A percentile compares a stretch with the other conserved stretches of the same genome.
phyloP scores from a whole-genome alignment of 1,284 basidiomycete species.

The Taiwanofungus camphoratus region DNA sequence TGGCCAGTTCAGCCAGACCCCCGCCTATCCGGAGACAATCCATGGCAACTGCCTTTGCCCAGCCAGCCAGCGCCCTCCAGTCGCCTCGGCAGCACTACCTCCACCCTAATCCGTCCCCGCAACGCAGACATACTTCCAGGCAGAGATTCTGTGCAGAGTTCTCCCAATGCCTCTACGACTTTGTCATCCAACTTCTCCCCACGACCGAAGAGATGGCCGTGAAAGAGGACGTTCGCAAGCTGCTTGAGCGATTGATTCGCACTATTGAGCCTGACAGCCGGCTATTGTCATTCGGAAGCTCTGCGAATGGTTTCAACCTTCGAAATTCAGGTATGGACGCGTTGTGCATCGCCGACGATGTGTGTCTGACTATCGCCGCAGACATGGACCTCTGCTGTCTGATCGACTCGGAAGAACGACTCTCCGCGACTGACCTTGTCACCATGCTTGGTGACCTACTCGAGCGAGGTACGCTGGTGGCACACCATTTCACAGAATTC shows the following conservation, averaged over 20 bases:
- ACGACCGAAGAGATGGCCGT: conserved; percentile 85
- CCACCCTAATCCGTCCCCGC: conserved; percentile 22
- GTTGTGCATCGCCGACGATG: conserved; percentile 3
- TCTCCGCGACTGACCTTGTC: conserved; percentile 84
- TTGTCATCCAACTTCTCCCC: conserved; percentile 86
- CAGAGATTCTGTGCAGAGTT: conserved; percentile 64
- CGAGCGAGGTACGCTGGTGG: conserved; percentile 67
- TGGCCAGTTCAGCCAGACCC: neutral
- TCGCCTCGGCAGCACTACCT: conserved; percentile 19
- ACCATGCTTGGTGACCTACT: conserved; percentile 91
- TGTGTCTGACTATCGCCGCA: conserved; percentile 27
- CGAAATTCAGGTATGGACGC: conserved; percentile 81
- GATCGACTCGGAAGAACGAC: conserved; percentile 77
- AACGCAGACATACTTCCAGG: conserved; percentile 37
- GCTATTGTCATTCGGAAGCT: conserved; percentile 91
- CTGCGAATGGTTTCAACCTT: conserved; percentile 90
- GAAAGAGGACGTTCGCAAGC: conserved; percentile 93
- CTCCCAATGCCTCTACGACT: conserved; percentile 70
- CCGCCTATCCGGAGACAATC: neutral
- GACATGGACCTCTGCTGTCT: conserved; percentile 99
- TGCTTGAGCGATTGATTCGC: conserved; percentile 91
- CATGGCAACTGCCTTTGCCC: conserved; percentile 22
- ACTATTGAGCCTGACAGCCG: conserved; percentile 91
- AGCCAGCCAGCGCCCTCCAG: conserved; percentile 15
- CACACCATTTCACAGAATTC: neutral